Conservation (phyloP, 495 filamentous ascomycete genomes). For the Geoglossum glabrum region DNA sequence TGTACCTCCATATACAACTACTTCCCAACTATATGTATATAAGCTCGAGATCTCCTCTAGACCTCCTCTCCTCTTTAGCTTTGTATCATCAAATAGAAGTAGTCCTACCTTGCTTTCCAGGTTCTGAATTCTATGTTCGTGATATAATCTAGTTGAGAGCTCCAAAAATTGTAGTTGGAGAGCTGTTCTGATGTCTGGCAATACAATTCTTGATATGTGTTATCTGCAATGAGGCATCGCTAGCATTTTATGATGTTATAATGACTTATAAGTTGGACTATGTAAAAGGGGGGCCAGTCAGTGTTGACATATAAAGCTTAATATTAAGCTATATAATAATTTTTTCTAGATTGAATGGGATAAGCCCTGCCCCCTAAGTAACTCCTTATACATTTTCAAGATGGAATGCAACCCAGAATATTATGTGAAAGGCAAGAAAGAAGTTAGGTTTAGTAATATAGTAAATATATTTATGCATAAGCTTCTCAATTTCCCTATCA, state of each 20-base stretch:
- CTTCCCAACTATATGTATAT: neutral
- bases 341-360: neutral
- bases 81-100: no score
- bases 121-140: no score
- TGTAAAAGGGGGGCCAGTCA: neutral
- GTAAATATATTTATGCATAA: constrained; percentile 3
- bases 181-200: neutral
- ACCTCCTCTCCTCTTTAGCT: no score
- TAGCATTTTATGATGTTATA: neutral
- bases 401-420: neutral
- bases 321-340: neutral
- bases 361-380: neutral
- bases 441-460: constrained; percentile 10
- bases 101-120: no score
- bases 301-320: neutral
- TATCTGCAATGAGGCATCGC: neutral
- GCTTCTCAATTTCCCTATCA: constrained; percentile 3
- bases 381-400: neutral
- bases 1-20: neutral
- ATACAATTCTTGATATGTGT: neutral
- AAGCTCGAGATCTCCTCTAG: no score
- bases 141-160: neutral
- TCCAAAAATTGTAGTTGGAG: neutral
- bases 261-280: neutral
- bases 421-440: neutral